A percentile compares a stretch with the other conserved stretches of the same genome.
These are phyloP conservation scores for Verticillium zaregamsianum DNA, from an alignment of 2,329 filamentous ascomycete species.

Conservation along the genomic window DNA sequence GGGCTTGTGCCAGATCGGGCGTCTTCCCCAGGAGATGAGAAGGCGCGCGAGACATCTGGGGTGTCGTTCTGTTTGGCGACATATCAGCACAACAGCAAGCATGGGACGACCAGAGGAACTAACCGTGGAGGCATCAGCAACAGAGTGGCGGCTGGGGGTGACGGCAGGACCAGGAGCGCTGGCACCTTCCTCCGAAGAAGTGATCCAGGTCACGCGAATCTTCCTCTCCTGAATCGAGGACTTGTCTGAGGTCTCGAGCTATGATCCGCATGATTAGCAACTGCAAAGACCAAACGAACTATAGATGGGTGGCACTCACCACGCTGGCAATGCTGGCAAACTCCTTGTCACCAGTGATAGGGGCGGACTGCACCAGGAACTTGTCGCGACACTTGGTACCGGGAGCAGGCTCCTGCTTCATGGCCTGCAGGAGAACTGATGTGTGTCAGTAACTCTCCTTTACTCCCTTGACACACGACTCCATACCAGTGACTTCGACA, in stretches of 20 bases:
- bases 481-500: constrained; percentile 87
- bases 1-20: constrained; percentile 23
- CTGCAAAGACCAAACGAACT: background rate
- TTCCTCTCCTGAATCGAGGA: constrained; percentile 83
- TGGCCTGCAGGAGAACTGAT: constrained; percentile 88
- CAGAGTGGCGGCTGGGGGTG: constrained; percentile 37
- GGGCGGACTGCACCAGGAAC: constrained; percentile 91
- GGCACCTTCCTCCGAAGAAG: constrained; percentile 45
- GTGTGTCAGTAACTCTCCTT: constrained; percentile 11
- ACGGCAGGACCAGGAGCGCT: constrained; percentile 14
- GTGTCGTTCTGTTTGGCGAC: constrained; percentile 27
- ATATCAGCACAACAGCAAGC: background rate
- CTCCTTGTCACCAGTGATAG: constrained; percentile 79
- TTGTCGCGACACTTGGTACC: constrained; percentile 95
- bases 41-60: constrained; percentile 39
- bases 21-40: constrained; percentile 37
- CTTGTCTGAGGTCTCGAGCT: constrained; percentile 82
- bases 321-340: constrained; percentile 64
- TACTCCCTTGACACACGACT: background rate
- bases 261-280: constrained; percentile 8
- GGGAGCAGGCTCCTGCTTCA: constrained; percentile 87
- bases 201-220: constrained; percentile 85
- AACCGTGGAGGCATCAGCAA: constrained; percentile 25
- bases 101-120: background rate
- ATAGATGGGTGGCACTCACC: constrained; percentile 17